Conservation (phyloP, 148 eudicot genomes). For the Arctostaphylos glauca region DNA sequence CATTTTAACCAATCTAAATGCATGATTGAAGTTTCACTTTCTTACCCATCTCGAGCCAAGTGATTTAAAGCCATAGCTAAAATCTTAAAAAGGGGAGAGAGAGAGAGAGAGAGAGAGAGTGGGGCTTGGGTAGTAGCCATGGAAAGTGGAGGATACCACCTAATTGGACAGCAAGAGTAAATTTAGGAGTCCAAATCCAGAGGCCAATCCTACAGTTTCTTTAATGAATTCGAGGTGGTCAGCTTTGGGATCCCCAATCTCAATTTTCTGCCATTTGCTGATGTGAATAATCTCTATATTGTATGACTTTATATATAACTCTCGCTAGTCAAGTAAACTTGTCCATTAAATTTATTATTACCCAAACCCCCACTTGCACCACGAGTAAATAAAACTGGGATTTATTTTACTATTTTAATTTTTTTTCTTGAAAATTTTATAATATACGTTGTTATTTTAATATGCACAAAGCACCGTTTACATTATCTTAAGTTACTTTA, state of each 20-base stretch:
- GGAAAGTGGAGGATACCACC: conserved; percentile 34
- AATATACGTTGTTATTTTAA: too few relatives aligned
- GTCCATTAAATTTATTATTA: too few relatives aligned
- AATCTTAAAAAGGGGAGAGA: neutral
- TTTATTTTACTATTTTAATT: too few relatives aligned
- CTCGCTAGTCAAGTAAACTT: too few relatives aligned
- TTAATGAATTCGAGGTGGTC: conserved; percentile 37
- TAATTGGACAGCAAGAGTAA: conserved; percentile 28
- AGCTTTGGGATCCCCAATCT: conserved; percentile 30
- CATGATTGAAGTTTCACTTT: neutral
- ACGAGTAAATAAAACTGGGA: too few relatives aligned
- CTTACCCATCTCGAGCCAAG: conserved; percentile 42
- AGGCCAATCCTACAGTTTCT: conserved; percentile 25
- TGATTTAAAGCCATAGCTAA: conserved; percentile 14
- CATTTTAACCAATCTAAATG: conserved; percentile 8
- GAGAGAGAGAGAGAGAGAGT: neutral
- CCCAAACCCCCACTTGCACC: too few relatives aligned
- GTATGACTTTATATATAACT: too few relatives aligned
- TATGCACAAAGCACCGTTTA: too few relatives aligned
- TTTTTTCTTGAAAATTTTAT: too few relatives aligned
- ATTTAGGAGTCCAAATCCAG: conserved; percentile 22
- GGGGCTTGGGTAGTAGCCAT: conserved; percentile 17
- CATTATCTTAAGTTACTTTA: too few relatives aligned
- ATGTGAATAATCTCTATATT: neutral
- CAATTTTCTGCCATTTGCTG: neutral